phyloP scores from a whole-genome alignment of 495 filamentous ascomycete genomes.

The Neurospora sp. region DNA sequence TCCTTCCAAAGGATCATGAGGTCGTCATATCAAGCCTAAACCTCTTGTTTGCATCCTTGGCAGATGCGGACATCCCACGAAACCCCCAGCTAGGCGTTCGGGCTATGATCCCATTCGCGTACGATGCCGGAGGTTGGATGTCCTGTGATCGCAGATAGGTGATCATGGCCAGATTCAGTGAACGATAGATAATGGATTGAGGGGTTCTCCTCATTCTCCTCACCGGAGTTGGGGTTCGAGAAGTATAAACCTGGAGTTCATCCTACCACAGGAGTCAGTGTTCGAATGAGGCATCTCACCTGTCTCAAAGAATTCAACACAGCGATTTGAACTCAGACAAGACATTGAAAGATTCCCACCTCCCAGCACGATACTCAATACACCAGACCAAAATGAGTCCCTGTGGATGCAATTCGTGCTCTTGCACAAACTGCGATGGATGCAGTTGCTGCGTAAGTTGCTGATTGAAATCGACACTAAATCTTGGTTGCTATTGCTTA shows the following conservation, averaged over 20 bases:
- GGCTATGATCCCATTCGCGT: not conserved
- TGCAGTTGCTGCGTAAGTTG: conserved; percentile 21
- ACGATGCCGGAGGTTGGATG: not conserved
- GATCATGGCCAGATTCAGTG: not conserved
- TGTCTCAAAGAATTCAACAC: not conserved
- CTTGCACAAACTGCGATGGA: conserved; percentile 12
- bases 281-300: not conserved
- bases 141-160: not conserved
- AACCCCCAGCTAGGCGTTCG: not conserved
- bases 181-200: not conserved
- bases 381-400: conserved; percentile 6
- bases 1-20: not conserved
- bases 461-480: not conserved
- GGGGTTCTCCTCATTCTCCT: not conserved
- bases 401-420: conserved; percentile 18
- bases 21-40: not conserved
- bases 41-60: not conserved
- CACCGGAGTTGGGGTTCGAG: not conserved
- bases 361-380: not conserved
- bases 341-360: not conserved
- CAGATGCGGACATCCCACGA: not conserved
- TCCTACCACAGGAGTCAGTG: not conserved
- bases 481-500: not conserved
- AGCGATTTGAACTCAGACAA: not conserved
- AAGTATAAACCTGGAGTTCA: not conserved